Base-by-base conservation (phyloP, 2,329 filamentous ascomycete genomes). In the Trichophyton equinum region DNA sequence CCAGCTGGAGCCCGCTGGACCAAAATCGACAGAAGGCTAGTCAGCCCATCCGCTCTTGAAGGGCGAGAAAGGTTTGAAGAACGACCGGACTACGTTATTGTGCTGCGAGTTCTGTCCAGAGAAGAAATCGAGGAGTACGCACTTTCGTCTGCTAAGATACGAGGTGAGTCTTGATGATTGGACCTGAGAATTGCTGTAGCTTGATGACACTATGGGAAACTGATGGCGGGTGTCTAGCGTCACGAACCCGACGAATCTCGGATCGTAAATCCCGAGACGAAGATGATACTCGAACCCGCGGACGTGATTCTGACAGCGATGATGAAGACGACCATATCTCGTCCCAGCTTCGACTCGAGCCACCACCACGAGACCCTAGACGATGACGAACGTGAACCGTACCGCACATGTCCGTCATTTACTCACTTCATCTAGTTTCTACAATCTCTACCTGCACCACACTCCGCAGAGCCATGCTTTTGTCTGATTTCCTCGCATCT, bases 121-220 rank as follows among this genome's bases (percentile, higher is more conserved):
- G 89, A 95, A 66, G 91, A 97, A 69, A 95, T 97, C 61, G 87
- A 95, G 73, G 85, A 84, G 38, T 91, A 95, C 70, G 90, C 91
- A 11, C 82, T 85, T 64, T 87, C 86, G 57, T 96, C 92, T 8
- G 84, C 86, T 65, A 84, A 89, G 69, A 83, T 96, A 63, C 82
- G 91, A 83, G 88, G 87, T 89, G 78, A 69, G 81, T 47, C 15
- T 36, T 25, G 20, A 51, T 8, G 15, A 51, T 6, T 22, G 9
- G 9, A 47, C 13, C 3, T 5, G 1, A 6, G 7, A 38, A 9
- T 22, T 20, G 22, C 46, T 13, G 13, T 6, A 15, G 46, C 13
- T 27, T 13, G 22, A 22, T 11, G 46, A 13, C 6, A 22, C n/a
- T 25, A 25, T 13, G 33, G 33, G 46, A 25, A 27, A n/a, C 46